Base-by-base conservation (phyloP, 441 rosid genomes). In the Gossypium gossypioides region DNA sequence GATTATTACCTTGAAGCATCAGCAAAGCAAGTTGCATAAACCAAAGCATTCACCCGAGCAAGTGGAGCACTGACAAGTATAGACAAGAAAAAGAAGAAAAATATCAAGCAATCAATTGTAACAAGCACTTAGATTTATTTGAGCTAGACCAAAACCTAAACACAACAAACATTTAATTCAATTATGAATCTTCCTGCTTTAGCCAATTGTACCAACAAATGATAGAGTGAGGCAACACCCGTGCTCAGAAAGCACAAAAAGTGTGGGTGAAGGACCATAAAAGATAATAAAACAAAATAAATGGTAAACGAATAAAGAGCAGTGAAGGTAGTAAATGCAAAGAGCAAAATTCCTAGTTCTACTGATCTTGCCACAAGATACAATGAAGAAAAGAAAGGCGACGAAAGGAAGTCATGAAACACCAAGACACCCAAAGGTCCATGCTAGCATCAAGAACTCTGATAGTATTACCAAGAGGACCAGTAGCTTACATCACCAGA, bases 21-120 rank as follows among this genome's bases (percentile, higher is more conserved):
- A 64, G 86, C 78, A 61, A 88, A 92, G 81, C 89, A 87, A 75
- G 92, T 89, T 71, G 96, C 93, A 84, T 85, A 84, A 68, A 86
- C 89, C 83, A 95, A 76, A 22, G 96, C 83, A 91, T 88, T 89
- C 62, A 86, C 82, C 74, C 93, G 88, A 78, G 97, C 86, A 88
- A 89, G 96, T 71, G 97, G 87, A 50, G 90, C 85, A 76, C 99
- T 95, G 87, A 65, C 21, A 62, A 75, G 18, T 72, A 22, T 15
- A 16, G 2, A 67, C 58, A 64, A 75, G 57, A 58, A 68, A 62
- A 69, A 61, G 16, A 13, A 64, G 18, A 64, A 21, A 77, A 71
- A 71, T 67, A 78, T 51, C 54, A 72, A 21, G 29, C 8, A 63
- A 40, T 52, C 65, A 77, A 72, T 21, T 7, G 60, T 62, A 44